Conservation (phyloP, 2,329 filamentous ascomycete species). For the Aspergillus thermomutatus region DNA sequence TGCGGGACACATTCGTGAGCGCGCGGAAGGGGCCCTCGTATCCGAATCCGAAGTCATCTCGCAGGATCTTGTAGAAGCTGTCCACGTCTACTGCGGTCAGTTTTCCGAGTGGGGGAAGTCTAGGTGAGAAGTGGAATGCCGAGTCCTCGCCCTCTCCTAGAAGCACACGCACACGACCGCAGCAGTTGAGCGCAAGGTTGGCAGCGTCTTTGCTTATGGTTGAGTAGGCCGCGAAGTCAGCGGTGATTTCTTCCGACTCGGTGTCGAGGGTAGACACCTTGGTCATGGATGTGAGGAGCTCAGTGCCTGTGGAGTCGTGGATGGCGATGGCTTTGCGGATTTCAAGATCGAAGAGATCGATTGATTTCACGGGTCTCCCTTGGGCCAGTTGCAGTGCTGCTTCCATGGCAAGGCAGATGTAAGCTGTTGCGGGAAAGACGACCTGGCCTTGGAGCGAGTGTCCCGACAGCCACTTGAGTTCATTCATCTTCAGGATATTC, state of each 20-base stretch:
- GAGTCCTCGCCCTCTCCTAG: neutral
- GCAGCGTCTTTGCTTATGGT: neutral
- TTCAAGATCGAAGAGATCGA: neutral
- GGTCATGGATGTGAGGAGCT: neutral
- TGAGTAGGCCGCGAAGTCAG: neutral
- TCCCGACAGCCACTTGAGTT: slow-evolving; percentile 22
- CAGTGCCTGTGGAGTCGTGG: neutral
- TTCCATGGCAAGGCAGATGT: slow-evolving; percentile 11
- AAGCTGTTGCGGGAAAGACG: slow-evolving; percentile 25
- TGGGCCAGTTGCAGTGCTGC: slow-evolving; percentile 2
- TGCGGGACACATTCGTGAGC: neutral
- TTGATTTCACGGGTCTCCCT: too few relatives aligned
- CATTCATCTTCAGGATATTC: slow-evolving; percentile 12
- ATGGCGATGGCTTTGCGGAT: neutral
- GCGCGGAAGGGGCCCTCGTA: neutral
- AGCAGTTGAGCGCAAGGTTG: neutral
- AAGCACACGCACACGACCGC: neutral
- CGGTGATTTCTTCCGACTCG: neutral
- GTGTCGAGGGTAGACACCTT: neutral
- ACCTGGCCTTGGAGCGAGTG: slow-evolving; percentile 21
- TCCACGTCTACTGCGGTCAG: neutral
- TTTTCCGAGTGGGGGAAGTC: neutral
- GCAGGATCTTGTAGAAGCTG: neutral
- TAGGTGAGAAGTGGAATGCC: neutral
- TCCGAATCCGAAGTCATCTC: neutral